phyloP scores from a whole-genome alignment of 495 filamentous ascomycete species.

The Penicillium alfredii region DNA sequence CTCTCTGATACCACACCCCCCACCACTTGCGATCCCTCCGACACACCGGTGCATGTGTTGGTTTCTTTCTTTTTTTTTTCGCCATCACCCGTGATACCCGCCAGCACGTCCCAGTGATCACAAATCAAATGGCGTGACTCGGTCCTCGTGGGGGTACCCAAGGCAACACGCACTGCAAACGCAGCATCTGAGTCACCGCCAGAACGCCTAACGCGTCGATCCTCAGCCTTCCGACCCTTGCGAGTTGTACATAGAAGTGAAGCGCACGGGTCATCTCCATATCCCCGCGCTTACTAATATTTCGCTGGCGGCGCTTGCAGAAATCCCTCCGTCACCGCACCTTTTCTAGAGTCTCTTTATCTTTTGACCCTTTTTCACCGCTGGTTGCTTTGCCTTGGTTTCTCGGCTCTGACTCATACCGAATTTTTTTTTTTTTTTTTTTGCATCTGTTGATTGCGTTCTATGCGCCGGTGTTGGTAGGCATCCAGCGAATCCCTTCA shows the following conservation, averaged over 20 bases:
- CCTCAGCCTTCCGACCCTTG: neutral
- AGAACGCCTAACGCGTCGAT: too few relatives aligned
- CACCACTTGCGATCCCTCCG: slow-evolving; percentile 5
- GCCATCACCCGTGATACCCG: slow-evolving; percentile 15
- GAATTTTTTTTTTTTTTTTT: too few relatives aligned
- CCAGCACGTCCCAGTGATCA: too few relatives aligned
- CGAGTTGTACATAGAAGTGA: slow-evolving; percentile 2
- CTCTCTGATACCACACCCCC: slow-evolving; percentile 5
- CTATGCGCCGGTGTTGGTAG: too few relatives aligned
- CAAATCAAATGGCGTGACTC: slow-evolving; percentile 12
- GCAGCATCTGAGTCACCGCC: too few relatives aligned
- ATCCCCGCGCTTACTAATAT: slow-evolving; percentile 29
- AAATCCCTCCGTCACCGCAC: slow-evolving; percentile 8
- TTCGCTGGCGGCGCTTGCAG: slow-evolving; percentile 24
- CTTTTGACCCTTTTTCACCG: slow-evolving; percentile 13
- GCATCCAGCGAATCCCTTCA: too few relatives aligned
- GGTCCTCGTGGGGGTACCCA: too few relatives aligned
- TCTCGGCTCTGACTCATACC: slow-evolving; percentile 23
- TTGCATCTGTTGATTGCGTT: too few relatives aligned
- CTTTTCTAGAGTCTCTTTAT: neutral
- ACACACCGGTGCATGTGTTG: slow-evolving; percentile 3
- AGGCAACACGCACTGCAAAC: too few relatives aligned
- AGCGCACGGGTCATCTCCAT: neutral
- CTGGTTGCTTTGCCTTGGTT: too few relatives aligned
- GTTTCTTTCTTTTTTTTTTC: slow-evolving; percentile 3